These are phyloP conservation scores for Aspergillus texensis DNA, from an alignment of 2,329 filamentous ascomycete species.

Conservation along the genomic window DNA sequence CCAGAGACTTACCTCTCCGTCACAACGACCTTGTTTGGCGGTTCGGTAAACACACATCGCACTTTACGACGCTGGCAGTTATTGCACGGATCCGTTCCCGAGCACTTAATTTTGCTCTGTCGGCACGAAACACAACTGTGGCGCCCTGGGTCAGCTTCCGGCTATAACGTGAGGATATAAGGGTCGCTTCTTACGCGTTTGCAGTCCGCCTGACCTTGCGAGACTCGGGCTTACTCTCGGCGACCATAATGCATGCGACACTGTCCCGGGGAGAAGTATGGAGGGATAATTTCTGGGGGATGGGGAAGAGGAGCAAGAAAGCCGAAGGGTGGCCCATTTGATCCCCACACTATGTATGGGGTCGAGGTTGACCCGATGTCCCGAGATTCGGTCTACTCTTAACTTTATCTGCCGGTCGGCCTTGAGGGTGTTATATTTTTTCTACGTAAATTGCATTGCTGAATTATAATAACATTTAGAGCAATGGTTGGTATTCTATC, in stretches of 20 bases:
- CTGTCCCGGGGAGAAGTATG: neutral
- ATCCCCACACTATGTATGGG: neutral
- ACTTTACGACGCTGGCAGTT: neutral
- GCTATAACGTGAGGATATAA: neutral
- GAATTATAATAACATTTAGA: neutral
- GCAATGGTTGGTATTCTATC: neutral
- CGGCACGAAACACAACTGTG: neutral
- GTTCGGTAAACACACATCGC: neutral
- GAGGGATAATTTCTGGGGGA: neutral
- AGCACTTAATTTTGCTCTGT: neutral
- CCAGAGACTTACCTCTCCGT: neutral
- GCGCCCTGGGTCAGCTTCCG: neutral
- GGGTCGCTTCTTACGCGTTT: neutral
- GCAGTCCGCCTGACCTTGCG: neutral
- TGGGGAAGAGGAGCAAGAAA: neutral
- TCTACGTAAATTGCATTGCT: neutral
- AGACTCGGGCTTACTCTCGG: neutral
- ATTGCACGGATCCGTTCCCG: neutral
- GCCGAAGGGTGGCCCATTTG: neutral
- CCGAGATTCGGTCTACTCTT: neutral
- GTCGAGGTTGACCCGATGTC: neutral
- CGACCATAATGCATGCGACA: neutral
- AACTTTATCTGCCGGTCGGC: neutral
- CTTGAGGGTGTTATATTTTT: neutral
- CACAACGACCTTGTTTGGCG: neutral